Percentiles rank a stretch among this genome's conserved stretches.
Conservation (phyloP, 768 basidiomycete species). For the Ramaria sp. region DNA sequence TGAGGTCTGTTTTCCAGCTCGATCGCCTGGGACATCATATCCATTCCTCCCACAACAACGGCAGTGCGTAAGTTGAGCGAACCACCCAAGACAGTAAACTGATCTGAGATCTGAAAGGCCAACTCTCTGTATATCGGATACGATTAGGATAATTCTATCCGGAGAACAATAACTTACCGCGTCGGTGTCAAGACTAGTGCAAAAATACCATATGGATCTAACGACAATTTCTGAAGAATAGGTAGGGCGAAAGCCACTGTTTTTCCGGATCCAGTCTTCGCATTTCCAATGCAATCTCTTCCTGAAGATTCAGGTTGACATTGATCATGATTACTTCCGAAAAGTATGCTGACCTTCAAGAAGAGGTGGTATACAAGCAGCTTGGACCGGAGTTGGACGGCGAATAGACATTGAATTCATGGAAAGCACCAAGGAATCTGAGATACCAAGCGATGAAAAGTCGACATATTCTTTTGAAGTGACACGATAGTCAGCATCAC, state of each 20-base stretch:
- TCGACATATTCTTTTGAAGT: slow-evolving; percentile 18
- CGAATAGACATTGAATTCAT: slow-evolving; percentile 78
- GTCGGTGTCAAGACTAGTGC: slow-evolving; percentile 92
- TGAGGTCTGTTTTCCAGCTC: slow-evolving; percentile 83
- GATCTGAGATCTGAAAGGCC: slow-evolving; percentile 95
- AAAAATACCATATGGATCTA: slow-evolving; percentile 91
- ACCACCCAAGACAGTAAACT: slow-evolving; percentile 84
- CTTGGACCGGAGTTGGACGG: slow-evolving; percentile 78
- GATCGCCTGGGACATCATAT: slow-evolving; percentile 89
- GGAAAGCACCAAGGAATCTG: slow-evolving; percentile 45
- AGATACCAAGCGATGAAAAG: slow-evolving; percentile 52
- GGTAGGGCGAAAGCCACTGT: slow-evolving; percentile 96
- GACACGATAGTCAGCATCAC: background rate
- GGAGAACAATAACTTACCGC: slow-evolving; percentile 42
- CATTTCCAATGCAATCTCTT: slow-evolving; percentile 93
- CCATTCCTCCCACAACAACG: slow-evolving; percentile 96
- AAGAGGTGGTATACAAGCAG: slow-evolving; percentile 81
- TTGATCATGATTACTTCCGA: background rate
- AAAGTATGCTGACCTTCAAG: slow-evolving; percentile 46
- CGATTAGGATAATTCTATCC: background rate
- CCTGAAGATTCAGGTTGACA: slow-evolving; percentile 32
- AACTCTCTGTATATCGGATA: slow-evolving; percentile 52
- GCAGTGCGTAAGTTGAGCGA: slow-evolving; percentile 74
- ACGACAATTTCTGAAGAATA: slow-evolving; percentile 77
- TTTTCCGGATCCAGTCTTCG: slow-evolving; percentile 97